Percentiles rank a stretch among this genome's conserved stretches.
phyloP scores from a whole-genome alignment of 257 asterid species.

The Solanum gandarillasii region DNA sequence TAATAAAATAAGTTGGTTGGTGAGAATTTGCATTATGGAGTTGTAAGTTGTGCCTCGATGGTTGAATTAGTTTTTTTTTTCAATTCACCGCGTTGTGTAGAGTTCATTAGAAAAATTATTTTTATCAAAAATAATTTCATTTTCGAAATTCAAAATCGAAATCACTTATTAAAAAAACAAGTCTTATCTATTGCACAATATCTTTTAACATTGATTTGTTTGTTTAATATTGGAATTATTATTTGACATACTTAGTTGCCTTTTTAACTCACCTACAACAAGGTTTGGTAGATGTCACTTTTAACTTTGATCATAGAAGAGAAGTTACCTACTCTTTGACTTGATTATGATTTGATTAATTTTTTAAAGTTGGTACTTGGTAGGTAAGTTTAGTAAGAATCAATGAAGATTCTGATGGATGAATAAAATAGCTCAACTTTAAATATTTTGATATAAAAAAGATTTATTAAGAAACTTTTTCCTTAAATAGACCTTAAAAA shows the following conservation, averaged over 20 bases:
- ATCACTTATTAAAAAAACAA: no score
- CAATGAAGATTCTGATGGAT: neutral
- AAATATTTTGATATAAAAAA: neutral
- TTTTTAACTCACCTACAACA: neutral
- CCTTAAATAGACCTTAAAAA: no score
- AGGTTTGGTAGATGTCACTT: neutral
- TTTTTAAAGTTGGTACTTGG: neutral
- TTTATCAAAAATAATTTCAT: no score
- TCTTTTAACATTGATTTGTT: neutral
- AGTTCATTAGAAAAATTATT: fast-evolving
- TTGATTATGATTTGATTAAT: neutral
- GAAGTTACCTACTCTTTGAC: neutral
- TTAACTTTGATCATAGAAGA: neutral
- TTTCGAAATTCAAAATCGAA: neutral
- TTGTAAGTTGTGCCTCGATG: neutral
- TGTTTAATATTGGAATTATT: neutral
- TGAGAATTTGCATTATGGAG: neutral
- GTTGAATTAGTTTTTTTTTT: neutral
- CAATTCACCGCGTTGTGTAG: neutral
- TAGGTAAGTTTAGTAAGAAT: neutral
- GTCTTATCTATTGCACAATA: neutral
- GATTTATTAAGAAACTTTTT: neutral
- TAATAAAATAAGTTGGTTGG: neutral
- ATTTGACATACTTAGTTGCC: neutral
- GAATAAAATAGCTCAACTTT: neutral